Evolutionary conservation across 1,139 yeast species (phyloP).

Genomic region (Debaryomycetaceae sp.): DNA sequence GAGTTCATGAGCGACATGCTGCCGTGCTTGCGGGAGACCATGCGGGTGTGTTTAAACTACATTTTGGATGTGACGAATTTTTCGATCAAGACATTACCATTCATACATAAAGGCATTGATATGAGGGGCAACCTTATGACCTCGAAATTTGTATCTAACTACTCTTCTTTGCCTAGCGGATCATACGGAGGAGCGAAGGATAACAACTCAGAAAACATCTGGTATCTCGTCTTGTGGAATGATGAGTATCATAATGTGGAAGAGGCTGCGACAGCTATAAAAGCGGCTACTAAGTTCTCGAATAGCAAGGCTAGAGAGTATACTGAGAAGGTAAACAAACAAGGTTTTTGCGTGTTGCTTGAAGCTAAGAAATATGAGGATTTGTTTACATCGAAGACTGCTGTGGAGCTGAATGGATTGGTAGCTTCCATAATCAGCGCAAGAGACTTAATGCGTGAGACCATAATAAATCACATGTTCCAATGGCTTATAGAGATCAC

Average conservation of each 20-base stretch:
- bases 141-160: conserved; percentile 23
- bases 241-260: conserved; percentile 66
- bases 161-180: conserved; percentile 25
- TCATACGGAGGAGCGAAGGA: conserved; percentile 30
- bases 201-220: conserved; percentile 23
- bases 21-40: conserved; percentile 24
- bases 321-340: conserved; percentile 32
- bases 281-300: conserved; percentile 28
- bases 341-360: conserved; percentile 29
- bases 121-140: conserved; percentile 16
- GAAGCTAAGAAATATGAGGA: conserved; percentile 15
- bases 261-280: conserved; percentile 41
- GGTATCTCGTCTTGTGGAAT: conserved; percentile 62
- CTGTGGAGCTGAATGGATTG: conserved; percentile 47
- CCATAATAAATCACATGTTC: conserved; percentile 38
- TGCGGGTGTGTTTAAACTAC: conserved; percentile 42
- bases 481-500: conserved; percentile 49
- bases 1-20: conserved; percentile 10
- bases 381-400: conserved; percentile 22
- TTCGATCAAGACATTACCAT: conserved; percentile 33
- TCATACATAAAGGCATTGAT: conserved; percentile 26
- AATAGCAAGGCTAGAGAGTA: conserved; percentile 25
- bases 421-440: conserved; percentile 53
- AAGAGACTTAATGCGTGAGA: conserved; percentile 47
- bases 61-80: conserved; percentile 44